Evolutionary conservation across 345 rosid genomes (phyloP).

Genomic region (rapeseed (Brassica napus)): DNA sequence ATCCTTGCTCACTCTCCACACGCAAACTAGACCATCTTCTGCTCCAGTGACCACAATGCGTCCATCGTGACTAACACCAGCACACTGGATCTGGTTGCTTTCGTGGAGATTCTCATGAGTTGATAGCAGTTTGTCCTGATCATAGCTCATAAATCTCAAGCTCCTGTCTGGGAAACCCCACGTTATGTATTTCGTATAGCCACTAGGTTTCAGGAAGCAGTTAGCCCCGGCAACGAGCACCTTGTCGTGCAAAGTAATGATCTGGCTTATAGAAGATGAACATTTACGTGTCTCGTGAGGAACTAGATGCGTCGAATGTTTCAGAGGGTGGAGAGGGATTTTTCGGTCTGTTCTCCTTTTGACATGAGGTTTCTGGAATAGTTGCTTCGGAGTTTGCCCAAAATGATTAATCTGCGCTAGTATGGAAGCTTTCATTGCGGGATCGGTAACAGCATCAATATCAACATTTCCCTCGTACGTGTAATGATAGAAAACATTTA

Average conservation of each 20-base stretch:
- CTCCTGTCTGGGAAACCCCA: conserved; percentile 99
- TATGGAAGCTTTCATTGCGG: conserved; percentile 98
- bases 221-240: conserved; percentile 74
- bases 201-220: conserved; percentile 82
- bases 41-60: conserved; percentile 88
- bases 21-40: conserved; percentile 83
- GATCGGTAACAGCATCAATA: conserved; percentile 94
- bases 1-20: conserved; percentile 79
- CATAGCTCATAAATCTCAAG: conserved; percentile 93
- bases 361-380: conserved; percentile 86
- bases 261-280: conserved; percentile 72
- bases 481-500: conserved; percentile 98
- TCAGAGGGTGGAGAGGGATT: conserved; percentile 84
- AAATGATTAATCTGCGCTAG: conserved; percentile 98
- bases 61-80: conserved; percentile 88
- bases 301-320: conserved; percentile 72
- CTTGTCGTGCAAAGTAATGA: conserved; percentile 74
- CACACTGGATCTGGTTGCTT: conserved; percentile 85
- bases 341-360: conserved; percentile 76
- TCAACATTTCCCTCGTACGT: conserved; percentile 99
- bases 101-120: conserved; percentile 98
- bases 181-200: conserved; percentile 76
- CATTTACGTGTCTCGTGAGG: conserved; percentile 83
- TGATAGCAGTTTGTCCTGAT: conserved; percentile 87
- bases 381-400: conserved; percentile 99